Base-by-base conservation (phyloP, 1,284 basidiomycete genomes). In the Ceratobasidium sp. region DNA sequence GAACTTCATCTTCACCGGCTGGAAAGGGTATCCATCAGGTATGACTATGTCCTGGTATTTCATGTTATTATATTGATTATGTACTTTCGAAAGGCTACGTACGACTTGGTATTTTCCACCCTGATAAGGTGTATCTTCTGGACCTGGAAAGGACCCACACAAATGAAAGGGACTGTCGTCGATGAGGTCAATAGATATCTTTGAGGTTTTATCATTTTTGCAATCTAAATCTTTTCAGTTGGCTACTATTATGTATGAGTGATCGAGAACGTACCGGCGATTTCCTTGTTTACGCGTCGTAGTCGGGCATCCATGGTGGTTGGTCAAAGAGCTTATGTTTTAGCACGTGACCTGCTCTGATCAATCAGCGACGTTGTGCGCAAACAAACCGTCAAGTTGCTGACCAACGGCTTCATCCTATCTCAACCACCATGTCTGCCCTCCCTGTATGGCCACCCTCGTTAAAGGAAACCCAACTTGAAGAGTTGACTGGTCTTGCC, bases 1-100 rank as follows among this genome's bases (percentile, higher is more conserved):
- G 85, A 98, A 98, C 85, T 97, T 97, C 97, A 99, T 99, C 89
- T 99, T 98, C 80, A 98, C 94, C 0, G 97, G 97, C 85, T 97
- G 94, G 85, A 99, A 99, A 4, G 97, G 97, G 84, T 99, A 99
- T 67, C 93, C 90, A 71, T 97, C 95, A 1, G 97, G 97, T 81
- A 98, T 96, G n/a, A 93, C 89, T 82, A 98, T 98, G 85, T 98
- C 97, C 96, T 97, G 39, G 44, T 44, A 26, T 12, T 12, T n/a
- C 20, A 40, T 56, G 46, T 46, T 18, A 49, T 42, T 18, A 39
- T 12, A 15, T 20, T n/a, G 28, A 10, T 44, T 13, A 77, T 20
- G 80, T 75, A 44, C 28, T 60, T 2, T 15, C 42, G 9, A 7
- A 56, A 6, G 53, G 6, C 4, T 6, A 58, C 28, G 85, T 82